Evolutionary conservation across 2,329 filamentous ascomycete species (phyloP).

Genomic region (Fusarium sp.): DNA sequence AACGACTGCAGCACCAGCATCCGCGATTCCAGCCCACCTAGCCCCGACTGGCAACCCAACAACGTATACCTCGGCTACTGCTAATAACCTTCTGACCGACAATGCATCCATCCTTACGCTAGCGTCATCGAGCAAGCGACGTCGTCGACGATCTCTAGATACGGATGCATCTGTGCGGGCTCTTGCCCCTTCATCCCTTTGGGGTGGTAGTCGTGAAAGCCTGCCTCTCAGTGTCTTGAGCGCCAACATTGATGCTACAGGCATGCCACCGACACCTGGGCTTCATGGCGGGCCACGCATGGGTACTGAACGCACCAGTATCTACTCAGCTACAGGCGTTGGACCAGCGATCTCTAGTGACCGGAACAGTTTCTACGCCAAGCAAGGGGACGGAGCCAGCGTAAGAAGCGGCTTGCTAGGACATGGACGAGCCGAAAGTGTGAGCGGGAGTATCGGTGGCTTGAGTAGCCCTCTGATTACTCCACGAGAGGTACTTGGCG

Average conservation of each 20-base stretch:
- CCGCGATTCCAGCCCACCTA: slow-evolving; percentile 79
- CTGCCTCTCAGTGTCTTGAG: slow-evolving; percentile 83
- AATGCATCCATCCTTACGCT: slow-evolving; percentile 89
- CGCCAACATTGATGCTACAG: slow-evolving; percentile 70
- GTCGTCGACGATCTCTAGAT: slow-evolving; percentile 82
- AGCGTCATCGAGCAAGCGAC: slow-evolving; percentile 83
- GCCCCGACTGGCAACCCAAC: slow-evolving; percentile 70
- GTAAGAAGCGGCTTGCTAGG: slow-evolving; percentile 81
- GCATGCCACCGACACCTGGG: slow-evolving; percentile 59
- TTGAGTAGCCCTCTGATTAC: slow-evolving; percentile 73
- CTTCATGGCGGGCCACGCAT: slow-evolving; percentile 63
- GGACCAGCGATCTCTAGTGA: slow-evolving; percentile 77
- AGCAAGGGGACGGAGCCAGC: slow-evolving; percentile 78
- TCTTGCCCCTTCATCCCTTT: slow-evolving; percentile 84
- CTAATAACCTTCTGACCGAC: slow-evolving; percentile 85
- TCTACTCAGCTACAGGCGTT: slow-evolving; percentile 82
- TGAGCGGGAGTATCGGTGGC: slow-evolving; percentile 78
- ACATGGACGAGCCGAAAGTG: slow-evolving; percentile 84
- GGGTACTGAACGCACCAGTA: slow-evolving; percentile 76
- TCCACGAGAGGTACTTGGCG: slow-evolving; percentile 58
- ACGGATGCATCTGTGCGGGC: slow-evolving; percentile 88
- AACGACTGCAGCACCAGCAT: slow-evolving; percentile 71
- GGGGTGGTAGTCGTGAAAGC: slow-evolving; percentile 84
- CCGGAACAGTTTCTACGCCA: slow-evolving; percentile 83
- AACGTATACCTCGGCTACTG: slow-evolving; percentile 82